Base-by-base conservation (phyloP, 495 filamentous ascomycete species). In the Lentithecium fluviatile region DNA sequence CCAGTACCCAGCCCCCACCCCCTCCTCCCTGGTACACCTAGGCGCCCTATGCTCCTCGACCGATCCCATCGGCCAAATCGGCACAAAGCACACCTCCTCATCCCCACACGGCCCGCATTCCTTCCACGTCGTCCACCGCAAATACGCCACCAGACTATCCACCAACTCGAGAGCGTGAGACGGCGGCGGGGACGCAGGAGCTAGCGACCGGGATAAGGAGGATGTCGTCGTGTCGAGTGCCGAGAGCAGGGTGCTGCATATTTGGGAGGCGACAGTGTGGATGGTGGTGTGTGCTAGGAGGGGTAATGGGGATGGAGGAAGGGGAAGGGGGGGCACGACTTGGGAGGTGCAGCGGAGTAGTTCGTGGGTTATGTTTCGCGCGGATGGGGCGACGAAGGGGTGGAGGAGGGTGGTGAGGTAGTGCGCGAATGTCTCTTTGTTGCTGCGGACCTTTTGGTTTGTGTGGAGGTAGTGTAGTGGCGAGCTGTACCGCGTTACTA, bases 21-120 rank as follows among this genome's bases (percentile, higher is more conserved):
- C 49, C 25, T 25, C 42, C 58, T 45, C 47, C 15, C 34, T 74
- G 43, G 63, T 67, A 56, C 83, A 85, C 42, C 72, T 70, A 0
- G 84, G 84, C 19, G 75, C 68, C 24, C 77, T 67, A 63, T 83
- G 79, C 57, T 86, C 83, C 19, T 80, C 74, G 0, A 73, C 63
- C 0, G 76, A 76, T 0, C 85, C 85, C 66, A 79, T 76, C 0
- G 85, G 86, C 83, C 85, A 88, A 69, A 88, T 83, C 0, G 86
- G 81, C 2, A 85, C 65, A n/a, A 85, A 77, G 71, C 85, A 88
- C n/a, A 84, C 74, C 69, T 88, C 82, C 55, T 84, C 79, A 17
- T 73, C 69, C 0, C 57, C 69, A 56, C 85, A 88, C 15, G 71
- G 73, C 4, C 74, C 71, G 55, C 85, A 87, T 46, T 81, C 72